Conservation (phyloP, 768 basidiomycete species). For the Russula brevipes region DNA sequence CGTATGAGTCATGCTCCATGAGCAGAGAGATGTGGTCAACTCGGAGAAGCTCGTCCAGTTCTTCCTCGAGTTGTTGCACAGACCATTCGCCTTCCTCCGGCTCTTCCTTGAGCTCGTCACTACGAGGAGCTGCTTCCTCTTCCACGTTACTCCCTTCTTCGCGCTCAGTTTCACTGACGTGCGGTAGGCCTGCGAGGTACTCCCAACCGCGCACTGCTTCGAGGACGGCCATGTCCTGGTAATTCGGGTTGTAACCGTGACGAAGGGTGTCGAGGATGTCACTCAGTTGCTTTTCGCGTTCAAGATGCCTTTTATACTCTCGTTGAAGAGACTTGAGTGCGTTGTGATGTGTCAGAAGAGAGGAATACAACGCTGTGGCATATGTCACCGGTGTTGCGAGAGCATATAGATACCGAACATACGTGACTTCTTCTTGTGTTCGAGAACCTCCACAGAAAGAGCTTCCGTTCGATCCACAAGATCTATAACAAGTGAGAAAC, state of each 20-base stretch:
- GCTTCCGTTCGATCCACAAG: conserved; percentile 75
- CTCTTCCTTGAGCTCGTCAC: conserved; percentile 30
- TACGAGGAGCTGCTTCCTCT: conserved; percentile 21
- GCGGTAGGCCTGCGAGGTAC: conserved; percentile 60
- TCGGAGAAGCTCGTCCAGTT: conserved; percentile 52
- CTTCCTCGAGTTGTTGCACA: conserved; percentile 49
- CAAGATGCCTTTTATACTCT: conserved; percentile 65
- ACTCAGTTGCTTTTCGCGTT: conserved; percentile 71
- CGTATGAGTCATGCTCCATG: conserved; percentile 69
- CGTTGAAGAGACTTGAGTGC: conserved; percentile 74
- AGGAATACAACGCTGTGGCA: conserved; percentile 68
- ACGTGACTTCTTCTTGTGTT: conserved; percentile 86
- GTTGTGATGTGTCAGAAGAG: conserved; percentile 64
- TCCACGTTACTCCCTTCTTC: conserved; percentile 36
- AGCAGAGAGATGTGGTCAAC: conserved; percentile 72
- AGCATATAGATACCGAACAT: conserved; percentile 31
- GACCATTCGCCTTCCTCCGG: conserved; percentile 60
- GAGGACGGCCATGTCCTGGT: conserved; percentile 98
- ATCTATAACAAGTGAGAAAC: conserved; percentile 43
- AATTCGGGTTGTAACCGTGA: conserved; percentile 93
- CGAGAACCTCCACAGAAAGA: conserved; percentile 71
- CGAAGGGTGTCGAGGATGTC: conserved; percentile 79
- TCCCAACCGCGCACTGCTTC: conserved; percentile 96
- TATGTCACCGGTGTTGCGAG: conserved; percentile 4
- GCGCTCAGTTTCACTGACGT: conserved; percentile 64